Evolutionary conservation across 495 filamentous ascomycete genomes (phyloP), one percentile per base, ranked within the genome.

Genomic region (Amniculicola lignicola): DNA sequence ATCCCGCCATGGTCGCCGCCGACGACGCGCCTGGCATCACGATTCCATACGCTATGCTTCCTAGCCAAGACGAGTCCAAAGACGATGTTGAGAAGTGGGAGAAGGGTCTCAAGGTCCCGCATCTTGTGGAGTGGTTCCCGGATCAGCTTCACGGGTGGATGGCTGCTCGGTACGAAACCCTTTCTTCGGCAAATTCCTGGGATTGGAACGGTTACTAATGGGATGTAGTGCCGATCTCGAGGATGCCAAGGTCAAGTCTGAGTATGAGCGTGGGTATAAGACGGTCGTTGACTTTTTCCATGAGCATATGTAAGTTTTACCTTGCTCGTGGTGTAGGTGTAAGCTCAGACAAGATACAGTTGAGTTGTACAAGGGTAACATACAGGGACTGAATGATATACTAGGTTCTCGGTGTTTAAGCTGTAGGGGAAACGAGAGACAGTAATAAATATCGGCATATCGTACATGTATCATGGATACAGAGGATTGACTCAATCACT

Each of bases 121-220:
- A 90, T 62, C 75, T 88, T 63, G 82, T 96, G 16, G 86, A 93
- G 80, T 91, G 78, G 27, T 96, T 88, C 64, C 55, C 70, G 9
- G 83, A 87, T 58, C 89, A 94, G 78, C 80, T 94, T 41, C 90
- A 96, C 72, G 90, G 90, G 24, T 96, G 84, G 81, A 95, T 96
- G 90, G 88, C 87, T 16, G 90, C 90, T 4, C 75, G 87, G 51
- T 33, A 33, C 7, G 29, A 7, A 33, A 9, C 29, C 9, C 29
- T n/a, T n/a, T n/a, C n/a, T n/a, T n/a, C n/a, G n/a, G 29, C 29
- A 33, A 33, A 7, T n/a, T 33, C n/a, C n/a, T n/a, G n/a, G n/a
- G n/a, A n/a, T n/a, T n/a, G n/a, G n/a, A n/a, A n/a, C n/a, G n/a
- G n/a, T n/a, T n/a, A n/a, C n/a, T n/a, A n/a, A n/a, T n/a, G n/a